Conservation (phyloP, 2,329 filamentous ascomycete genomes). For the Grosmannia huntii region DNA sequence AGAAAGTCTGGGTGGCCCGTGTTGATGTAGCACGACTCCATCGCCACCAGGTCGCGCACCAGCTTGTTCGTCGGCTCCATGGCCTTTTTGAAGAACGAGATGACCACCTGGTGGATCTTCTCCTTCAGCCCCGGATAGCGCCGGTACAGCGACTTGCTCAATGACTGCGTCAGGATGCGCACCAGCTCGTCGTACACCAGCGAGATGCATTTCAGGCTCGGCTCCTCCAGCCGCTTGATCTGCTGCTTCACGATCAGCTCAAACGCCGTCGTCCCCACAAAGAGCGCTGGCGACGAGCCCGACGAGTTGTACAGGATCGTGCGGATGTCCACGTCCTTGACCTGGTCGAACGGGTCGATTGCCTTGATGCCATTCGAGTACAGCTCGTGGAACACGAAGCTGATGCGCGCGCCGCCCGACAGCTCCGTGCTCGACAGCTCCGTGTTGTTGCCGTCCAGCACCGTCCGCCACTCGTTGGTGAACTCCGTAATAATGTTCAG, state of each 20-base stretch:
- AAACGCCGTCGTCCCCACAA: constrained; percentile 96
- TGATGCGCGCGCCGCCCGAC: constrained; percentile 94
- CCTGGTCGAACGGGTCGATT: constrained; percentile 90
- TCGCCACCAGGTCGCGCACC: constrained; percentile 79
- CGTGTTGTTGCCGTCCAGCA: constrained; percentile 91
- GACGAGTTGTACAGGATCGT: constrained; percentile 98
- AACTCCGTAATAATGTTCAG: constrained; percentile 99
- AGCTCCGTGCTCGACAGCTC: constrained; percentile 90
- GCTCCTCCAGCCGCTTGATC: constrained; percentile 91
- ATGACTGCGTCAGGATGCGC: constrained; percentile 80
- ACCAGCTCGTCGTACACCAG: constrained; percentile 96
- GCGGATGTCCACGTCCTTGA: constrained; percentile 95
- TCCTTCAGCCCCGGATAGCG: constrained; percentile 92
- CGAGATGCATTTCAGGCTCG: constrained; percentile 92
- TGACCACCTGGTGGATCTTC: constrained; percentile 88
- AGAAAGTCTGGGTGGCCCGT: constrained; percentile 96
- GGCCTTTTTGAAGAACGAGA: constrained; percentile 91
- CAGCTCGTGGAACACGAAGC: constrained; percentile 97
- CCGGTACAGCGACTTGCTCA: constrained; percentile 80
- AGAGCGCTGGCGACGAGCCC: constrained; percentile 91
- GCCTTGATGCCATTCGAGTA: constrained; percentile 97
- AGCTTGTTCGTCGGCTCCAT: constrained; percentile 99
- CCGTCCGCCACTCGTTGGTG: constrained; percentile 91
- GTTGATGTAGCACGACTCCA: constrained; percentile 98
- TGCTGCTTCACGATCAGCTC: constrained; percentile 98